phyloP scores from a whole-genome alignment of 257 asterid genomes.

The Phtheirospermum japonicum region DNA sequence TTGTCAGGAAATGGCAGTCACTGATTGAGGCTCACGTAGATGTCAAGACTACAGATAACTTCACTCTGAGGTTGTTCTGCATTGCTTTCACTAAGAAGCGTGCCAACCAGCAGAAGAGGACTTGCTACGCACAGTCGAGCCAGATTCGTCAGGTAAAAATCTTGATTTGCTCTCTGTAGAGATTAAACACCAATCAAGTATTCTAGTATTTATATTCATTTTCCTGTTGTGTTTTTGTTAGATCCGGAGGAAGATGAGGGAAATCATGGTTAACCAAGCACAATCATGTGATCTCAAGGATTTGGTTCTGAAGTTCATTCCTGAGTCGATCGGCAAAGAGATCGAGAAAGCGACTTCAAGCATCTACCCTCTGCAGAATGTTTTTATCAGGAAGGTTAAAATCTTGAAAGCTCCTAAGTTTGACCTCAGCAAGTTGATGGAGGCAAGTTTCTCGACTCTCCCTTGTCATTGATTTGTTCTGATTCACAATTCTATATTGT shows the following conservation, averaged over 20 bases:
- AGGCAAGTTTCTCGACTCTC: neutral
- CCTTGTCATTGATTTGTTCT: neutral
- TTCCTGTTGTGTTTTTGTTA: neutral
- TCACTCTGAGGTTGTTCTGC: slow-evolving; percentile 52
- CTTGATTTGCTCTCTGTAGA: neutral
- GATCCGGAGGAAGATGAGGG: slow-evolving; percentile 46
- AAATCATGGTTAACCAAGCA: slow-evolving; percentile 52
- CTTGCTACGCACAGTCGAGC: slow-evolving; percentile 54
- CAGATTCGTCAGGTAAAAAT: slow-evolving; percentile 42
- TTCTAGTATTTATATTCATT: neutral
- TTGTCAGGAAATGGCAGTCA: slow-evolving; percentile 52
- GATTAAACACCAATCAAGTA: neutral
- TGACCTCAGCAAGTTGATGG: slow-evolving; percentile 49
- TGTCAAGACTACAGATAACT: slow-evolving; percentile 50
- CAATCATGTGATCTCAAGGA: slow-evolving; percentile 46
- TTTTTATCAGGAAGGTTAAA: slow-evolving; percentile 46
- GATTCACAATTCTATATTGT: neutral
- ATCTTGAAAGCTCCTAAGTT: slow-evolving; percentile 53
- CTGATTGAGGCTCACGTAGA: too few species aligned
- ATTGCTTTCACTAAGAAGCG: slow-evolving; percentile 57
- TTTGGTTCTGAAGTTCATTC: slow-evolving; percentile 43
- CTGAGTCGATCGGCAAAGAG: neutral
- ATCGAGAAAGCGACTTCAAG: too few species aligned
- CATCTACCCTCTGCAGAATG: slow-evolving; percentile 7
- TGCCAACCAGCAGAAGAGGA: slow-evolving; percentile 43